These are phyloP conservation scores for Tilletia horrida DNA, from an alignment of 1,284 basidiomycete genomes.

Conservation along the genomic window DNA sequence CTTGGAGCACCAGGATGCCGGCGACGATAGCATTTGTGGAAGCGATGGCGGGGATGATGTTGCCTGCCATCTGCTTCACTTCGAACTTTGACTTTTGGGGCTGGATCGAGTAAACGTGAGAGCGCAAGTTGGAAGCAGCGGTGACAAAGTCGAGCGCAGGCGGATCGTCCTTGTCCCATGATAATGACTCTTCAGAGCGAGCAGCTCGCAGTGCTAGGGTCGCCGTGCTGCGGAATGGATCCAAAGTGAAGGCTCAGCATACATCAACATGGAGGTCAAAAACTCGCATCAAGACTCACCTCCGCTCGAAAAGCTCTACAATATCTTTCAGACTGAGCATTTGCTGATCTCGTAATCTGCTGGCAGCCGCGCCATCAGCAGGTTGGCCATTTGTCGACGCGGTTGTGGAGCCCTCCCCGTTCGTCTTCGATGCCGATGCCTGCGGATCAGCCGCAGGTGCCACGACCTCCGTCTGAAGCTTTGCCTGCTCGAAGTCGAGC, in stretches of 20 bases:
- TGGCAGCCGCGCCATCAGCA: not conserved
- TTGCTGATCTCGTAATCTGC: constrained; percentile 41
- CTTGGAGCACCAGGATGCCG: constrained; percentile 87
- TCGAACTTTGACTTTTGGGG: constrained; percentile 55
- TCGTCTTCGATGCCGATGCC: constrained; percentile 20
- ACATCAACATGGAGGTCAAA: not conserved
- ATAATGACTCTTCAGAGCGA: constrained; percentile 67
- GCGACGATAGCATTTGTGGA: constrained; percentile 98
- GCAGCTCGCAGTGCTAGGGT: constrained; percentile 72
- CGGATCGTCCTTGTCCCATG: constrained; percentile 97
- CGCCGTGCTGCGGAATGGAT: constrained; percentile 63
- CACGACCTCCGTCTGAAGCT: constrained; percentile 43
- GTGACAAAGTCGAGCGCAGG: constrained; percentile 96
- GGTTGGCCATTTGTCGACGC: not conserved
- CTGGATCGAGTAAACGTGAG: constrained; percentile 78
- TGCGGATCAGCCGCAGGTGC: constrained; percentile 34
- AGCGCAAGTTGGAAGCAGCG: constrained; percentile 85
- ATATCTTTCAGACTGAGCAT: constrained; percentile 41
- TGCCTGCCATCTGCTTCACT: constrained; percentile 96
- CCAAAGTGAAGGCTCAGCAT: not conserved
- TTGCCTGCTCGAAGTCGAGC: constrained; percentile 75
- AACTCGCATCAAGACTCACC: constrained; percentile 13
- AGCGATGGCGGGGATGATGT: constrained; percentile 92
- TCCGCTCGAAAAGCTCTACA: constrained; percentile 38
- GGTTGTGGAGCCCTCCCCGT: not conserved